A percentile compares a stretch with the other conserved stretches of the same genome.
Evolutionary conservation across 768 basidiomycete species (phyloP).

Genomic region (Omphalotus guepiniiformis): DNA sequence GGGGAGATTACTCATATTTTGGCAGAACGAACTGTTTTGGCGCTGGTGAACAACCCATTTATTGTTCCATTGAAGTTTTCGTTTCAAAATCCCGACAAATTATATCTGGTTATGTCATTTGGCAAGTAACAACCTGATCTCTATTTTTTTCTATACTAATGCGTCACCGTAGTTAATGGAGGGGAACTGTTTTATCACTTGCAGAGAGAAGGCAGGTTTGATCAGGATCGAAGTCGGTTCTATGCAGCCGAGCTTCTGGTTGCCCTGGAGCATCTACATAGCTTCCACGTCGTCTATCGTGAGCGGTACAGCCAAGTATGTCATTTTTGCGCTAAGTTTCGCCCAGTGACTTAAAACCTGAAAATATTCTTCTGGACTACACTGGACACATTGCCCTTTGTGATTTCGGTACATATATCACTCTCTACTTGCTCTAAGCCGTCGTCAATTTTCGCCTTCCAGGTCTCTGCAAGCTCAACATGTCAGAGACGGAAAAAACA

Average conservation of each 20-base stretch:
- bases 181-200: conserved; percentile 98
- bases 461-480: conserved; percentile 93
- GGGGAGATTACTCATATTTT: conserved; percentile 98
- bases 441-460: conserved; percentile 4
- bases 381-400: conserved; percentile 97
- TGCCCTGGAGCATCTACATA: conserved; percentile 92
- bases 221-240: conserved; percentile 89
- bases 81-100: conserved; percentile 96
- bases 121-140: conserved; percentile 39
- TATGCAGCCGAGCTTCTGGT: conserved; percentile 97
- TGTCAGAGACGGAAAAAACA: conserved; percentile 96
- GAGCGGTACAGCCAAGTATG: conserved; percentile 33
- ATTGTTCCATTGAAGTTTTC: conserved; percentile 99
- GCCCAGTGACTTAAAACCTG: conserved; percentile 87
- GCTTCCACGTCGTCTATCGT: conserved; percentile 99
- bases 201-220: conserved; percentile 95
- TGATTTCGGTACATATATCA: conserved; percentile 72
- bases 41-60: conserved; percentile 97
- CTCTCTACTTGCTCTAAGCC: background rate
- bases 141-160: conserved; percentile 5
- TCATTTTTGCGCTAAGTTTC: conserved; percentile 2
- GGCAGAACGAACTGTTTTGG: conserved; percentile 94
- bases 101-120: conserved; percentile 97
- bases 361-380: conserved; percentile 96
- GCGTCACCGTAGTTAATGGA: conserved; percentile 72